These are phyloP conservation scores for Calonectria crousiana DNA, from an alignment of 2,329 filamentous ascomycete genomes.

Conservation along the genomic window DNA sequence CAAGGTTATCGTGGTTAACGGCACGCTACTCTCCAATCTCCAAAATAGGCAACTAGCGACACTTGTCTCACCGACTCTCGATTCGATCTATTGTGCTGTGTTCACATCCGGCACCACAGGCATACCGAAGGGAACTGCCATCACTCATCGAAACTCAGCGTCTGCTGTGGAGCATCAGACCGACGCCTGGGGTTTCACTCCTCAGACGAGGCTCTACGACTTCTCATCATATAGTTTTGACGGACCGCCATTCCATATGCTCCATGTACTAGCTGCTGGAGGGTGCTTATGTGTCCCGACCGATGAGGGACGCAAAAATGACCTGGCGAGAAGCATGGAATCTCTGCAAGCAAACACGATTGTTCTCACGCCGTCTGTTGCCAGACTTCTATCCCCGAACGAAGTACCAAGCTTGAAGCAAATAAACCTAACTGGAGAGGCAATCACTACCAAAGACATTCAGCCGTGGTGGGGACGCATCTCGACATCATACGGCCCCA, in stretches of 20 bases:
- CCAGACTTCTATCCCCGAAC: not conserved
- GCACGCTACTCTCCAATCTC: constrained; percentile 39
- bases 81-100: constrained; percentile 24
- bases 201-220: not conserved
- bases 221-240: not conserved
- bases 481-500: constrained; percentile 33
- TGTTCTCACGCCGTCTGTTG: not conserved
- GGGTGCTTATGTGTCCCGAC: not conserved
- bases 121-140: constrained; percentile 38
- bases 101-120: constrained; percentile 45
- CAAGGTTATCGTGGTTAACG: constrained; percentile 37
- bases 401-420: not conserved
- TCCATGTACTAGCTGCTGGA: not conserved
- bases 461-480: constrained; percentile 31
- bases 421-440: not conserved
- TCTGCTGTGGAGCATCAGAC: constrained; percentile 6
- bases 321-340: not conserved
- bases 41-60: not conserved
- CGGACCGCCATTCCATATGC: not conserved
- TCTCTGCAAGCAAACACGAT: not conserved
- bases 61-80: constrained; percentile 1
- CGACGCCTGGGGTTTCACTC: not conserved
- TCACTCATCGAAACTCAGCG: constrained; percentile 27
- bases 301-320: not conserved
- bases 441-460: not conserved